Conservation (phyloP, 495 filamentous ascomycete species). For the Aspergillus haitiensis region DNA sequence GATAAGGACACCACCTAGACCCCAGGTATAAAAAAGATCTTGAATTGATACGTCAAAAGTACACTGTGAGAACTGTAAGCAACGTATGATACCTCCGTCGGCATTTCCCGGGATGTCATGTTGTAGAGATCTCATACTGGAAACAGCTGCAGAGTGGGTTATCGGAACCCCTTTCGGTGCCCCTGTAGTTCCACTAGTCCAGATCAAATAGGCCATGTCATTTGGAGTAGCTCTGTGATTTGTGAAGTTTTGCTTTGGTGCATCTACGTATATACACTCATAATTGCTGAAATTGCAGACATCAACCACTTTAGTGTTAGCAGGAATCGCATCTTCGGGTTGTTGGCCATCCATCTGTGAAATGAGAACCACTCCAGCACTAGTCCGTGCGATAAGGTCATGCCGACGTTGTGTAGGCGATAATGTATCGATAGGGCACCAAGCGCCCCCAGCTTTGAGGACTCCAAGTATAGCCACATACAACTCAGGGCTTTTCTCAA, state of each 20-base stretch:
- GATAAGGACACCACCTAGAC: constrained; percentile 37
- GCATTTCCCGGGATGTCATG: constrained; percentile 32
- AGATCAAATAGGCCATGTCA: constrained; percentile 69
- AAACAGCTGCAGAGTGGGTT: constrained; percentile 38
- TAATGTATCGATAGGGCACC: constrained; percentile 42
- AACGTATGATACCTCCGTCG: constrained; percentile 28
- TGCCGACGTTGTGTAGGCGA: constrained; percentile 39
- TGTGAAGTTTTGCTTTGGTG: neutral
- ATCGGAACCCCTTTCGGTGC: constrained; percentile 64
- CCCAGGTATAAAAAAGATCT: constrained; percentile 44
- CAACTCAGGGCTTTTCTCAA: constrained; percentile 77
- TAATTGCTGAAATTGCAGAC: constrained; percentile 18
- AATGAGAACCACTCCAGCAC: constrained; percentile 28
- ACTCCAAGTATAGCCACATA: constrained; percentile 79
- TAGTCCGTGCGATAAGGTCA: constrained; percentile 35
- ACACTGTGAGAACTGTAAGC: constrained; percentile 41
- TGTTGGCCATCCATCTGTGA: constrained; percentile 26
- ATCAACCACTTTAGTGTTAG: constrained; percentile 28
- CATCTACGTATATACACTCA: neutral
- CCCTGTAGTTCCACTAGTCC: constrained; percentile 83
- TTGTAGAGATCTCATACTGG: constrained; percentile 35
- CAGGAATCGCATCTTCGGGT: constrained; percentile 30
- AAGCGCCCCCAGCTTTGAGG: constrained; percentile 59
- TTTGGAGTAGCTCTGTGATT: constrained; percentile 21
- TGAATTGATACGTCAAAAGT: constrained; percentile 45